Evolutionary conservation across 2,329 filamentous ascomycete species (phyloP).

Genomic region (Fonsecaea nubica): DNA sequence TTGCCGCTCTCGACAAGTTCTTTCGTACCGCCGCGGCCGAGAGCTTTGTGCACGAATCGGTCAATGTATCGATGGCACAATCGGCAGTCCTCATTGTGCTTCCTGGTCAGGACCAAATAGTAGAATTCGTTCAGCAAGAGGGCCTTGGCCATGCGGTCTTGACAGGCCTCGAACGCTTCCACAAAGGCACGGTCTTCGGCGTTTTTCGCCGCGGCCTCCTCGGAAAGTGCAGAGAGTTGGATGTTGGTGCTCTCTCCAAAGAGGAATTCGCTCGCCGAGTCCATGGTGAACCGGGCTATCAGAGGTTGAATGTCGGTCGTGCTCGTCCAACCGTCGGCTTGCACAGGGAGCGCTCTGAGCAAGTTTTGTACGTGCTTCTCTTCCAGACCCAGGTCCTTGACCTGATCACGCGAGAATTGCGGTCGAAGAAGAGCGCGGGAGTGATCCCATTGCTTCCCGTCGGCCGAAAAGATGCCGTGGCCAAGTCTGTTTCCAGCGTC

Average conservation of each 20-base stretch:
- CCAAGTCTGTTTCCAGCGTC: conserved; percentile 41
- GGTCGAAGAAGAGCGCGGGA: conserved; percentile 81
- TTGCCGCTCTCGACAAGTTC: conserved; percentile 40
- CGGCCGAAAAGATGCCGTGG: conserved; percentile 69
- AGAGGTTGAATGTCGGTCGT: conserved; percentile 66
- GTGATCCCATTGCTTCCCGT: conserved; percentile 70
- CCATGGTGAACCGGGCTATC: conserved; percentile 70
- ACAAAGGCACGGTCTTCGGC: conserved; percentile 48
- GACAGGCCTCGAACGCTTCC: conserved; percentile 9
- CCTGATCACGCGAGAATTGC: conserved; percentile 83
- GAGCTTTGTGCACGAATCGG: conserved; percentile 53
- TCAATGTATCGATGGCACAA: conserved; percentile 42
- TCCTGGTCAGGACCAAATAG: conserved; percentile 4
- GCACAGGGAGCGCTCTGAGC: conserved; percentile 61
- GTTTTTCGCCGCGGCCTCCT: conserved; percentile 45
- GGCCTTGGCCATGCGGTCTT: conserved; percentile 17
- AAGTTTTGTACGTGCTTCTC: conserved; percentile 72
- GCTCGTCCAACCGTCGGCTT: conserved; percentile 55
- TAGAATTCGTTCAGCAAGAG: conserved; percentile 17
- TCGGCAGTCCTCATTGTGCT: conserved; percentile 12
- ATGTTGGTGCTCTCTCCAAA: conserved; percentile 65
- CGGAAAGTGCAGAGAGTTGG: conserved; percentile 46
- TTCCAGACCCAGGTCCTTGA: conserved; percentile 80
- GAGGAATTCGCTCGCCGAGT: conserved; percentile 71
- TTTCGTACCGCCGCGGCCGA: conserved; percentile 43